These are phyloP conservation scores for Alternaria brassicae DNA, from an alignment of 2,329 filamentous ascomycete genomes.

Conservation along the genomic window DNA sequence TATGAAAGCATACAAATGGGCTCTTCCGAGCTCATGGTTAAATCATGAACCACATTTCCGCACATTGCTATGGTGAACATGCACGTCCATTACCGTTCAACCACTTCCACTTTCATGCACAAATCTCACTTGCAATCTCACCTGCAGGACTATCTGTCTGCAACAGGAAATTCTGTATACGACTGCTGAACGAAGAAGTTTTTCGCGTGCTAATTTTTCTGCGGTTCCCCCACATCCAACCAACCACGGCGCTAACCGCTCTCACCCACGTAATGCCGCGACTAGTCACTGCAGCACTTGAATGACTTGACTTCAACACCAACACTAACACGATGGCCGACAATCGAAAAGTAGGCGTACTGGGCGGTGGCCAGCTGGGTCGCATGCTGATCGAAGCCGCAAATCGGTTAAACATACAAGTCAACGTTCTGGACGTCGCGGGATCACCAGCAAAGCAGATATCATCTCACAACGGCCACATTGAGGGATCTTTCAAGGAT, in stretches of 20 bases:
- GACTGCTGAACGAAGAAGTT: constrained; percentile 10
- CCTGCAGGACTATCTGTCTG: constrained; percentile 3
- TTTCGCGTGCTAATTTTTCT: constrained; percentile 33
- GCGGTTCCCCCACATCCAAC: constrained; percentile 30
- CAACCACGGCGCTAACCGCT: constrained; percentile 24
- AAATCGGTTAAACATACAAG: constrained; percentile 75
- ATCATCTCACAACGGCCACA: constrained; percentile 74
- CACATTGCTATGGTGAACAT: neutral
- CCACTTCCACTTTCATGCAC: no score
- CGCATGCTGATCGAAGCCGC: constrained; percentile 95
- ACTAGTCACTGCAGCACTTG: constrained; percentile 26
- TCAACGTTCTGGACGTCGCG: constrained; percentile 79
- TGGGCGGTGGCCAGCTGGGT: constrained; percentile 69
- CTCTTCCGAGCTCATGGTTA: constrained; percentile 44
- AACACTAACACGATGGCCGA: constrained; percentile 36
- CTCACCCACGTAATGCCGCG: constrained; percentile 26
- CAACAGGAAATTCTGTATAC: constrained; percentile 3
- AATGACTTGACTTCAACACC: constrained; percentile 11
- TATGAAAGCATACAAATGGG: constrained; percentile 44
- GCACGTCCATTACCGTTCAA: neutral
- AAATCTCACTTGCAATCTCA: neutral
- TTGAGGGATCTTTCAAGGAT: constrained; percentile 89
- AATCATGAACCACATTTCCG: constrained; percentile 34
- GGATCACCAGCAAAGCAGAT: constrained; percentile 85
- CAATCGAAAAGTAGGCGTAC: constrained; percentile 45